Conservation (phyloP, 2,329 filamentous ascomycete genomes). For the Penicillium digitatum region DNA sequence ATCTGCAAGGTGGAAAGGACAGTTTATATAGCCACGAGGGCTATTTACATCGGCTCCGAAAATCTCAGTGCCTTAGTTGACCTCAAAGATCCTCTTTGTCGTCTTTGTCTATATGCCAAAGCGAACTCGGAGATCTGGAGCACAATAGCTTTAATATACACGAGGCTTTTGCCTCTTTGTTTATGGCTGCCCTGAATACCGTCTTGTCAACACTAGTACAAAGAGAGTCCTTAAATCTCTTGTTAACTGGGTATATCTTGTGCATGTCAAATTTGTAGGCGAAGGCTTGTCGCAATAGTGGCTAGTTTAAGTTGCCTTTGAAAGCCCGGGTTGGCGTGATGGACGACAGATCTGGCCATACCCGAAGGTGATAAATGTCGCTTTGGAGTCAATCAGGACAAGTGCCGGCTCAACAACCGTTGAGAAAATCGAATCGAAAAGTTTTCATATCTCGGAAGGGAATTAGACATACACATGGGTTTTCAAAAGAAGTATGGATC, state of each 20-base stretch:
- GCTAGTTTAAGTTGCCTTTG: no score
- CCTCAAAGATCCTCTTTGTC: neutral
- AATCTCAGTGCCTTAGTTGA: neutral
- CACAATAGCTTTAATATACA: neutral
- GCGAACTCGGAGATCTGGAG: no score
- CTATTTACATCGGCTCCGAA: neutral
- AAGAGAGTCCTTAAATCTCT: neutral
- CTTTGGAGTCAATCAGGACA: no score
- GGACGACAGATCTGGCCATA: no score
- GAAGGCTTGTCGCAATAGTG: no score
- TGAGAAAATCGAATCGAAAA: neutral
- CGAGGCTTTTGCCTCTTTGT: neutral
- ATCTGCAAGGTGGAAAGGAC: neutral
- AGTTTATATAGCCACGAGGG: neutral
- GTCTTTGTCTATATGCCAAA: neutral
- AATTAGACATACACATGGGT: neutral
- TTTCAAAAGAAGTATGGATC: slow-evolving; percentile 3
- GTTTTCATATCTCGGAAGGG: neutral
- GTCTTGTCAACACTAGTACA: neutral
- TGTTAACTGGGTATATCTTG: neutral
- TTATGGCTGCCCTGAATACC: no score
- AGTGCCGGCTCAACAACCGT: no score
- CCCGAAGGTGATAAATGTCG: no score
- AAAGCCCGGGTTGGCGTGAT: no score
- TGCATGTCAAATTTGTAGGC: no score